Conservation (phyloP, 495 filamentous ascomycete genomes). For the Lophiostoma macrostomum region DNA sequence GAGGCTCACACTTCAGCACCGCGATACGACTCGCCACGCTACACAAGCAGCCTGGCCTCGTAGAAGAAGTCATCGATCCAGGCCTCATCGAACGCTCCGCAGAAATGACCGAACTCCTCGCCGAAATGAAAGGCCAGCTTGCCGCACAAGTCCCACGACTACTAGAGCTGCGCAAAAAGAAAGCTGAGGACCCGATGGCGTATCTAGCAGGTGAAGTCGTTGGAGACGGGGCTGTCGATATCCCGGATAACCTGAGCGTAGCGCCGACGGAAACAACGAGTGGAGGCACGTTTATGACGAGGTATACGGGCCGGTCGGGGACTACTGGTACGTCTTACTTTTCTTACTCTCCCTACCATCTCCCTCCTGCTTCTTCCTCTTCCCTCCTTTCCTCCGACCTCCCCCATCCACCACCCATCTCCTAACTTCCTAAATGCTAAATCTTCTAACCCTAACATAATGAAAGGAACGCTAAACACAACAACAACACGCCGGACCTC, state of each 20-base stretch:
- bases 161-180: constrained; percentile 73
- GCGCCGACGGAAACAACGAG: constrained; percentile 81
- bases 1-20: constrained; percentile 77
- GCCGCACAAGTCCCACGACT: constrained; percentile 80
- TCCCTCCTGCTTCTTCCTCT: no score
- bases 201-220: constrained; percentile 56
- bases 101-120: constrained; percentile 78
- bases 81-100: constrained; percentile 75
- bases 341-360: no score
- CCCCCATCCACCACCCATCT: no score
- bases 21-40: constrained; percentile 68
- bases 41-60: constrained; percentile 46
- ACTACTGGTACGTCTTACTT: no score
- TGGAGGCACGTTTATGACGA: constrained; percentile 77
- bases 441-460: no score
- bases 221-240: constrained; percentile 51
- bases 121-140: constrained; percentile 85
- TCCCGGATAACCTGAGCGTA: constrained; percentile 88
- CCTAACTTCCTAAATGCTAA: no score
- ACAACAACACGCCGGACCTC: constrained; percentile 69
- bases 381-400: no score
- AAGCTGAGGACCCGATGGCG: constrained; percentile 68
- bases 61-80: constrained; percentile 63
- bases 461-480: constrained; percentile 55
- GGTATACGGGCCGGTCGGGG: constrained; percentile 78